Percentiles rank a stretch among this genome's conserved stretches.
phyloP scores from a whole-genome alignment of 768 basidiomycete species.

The Dendrothele bispora region DNA sequence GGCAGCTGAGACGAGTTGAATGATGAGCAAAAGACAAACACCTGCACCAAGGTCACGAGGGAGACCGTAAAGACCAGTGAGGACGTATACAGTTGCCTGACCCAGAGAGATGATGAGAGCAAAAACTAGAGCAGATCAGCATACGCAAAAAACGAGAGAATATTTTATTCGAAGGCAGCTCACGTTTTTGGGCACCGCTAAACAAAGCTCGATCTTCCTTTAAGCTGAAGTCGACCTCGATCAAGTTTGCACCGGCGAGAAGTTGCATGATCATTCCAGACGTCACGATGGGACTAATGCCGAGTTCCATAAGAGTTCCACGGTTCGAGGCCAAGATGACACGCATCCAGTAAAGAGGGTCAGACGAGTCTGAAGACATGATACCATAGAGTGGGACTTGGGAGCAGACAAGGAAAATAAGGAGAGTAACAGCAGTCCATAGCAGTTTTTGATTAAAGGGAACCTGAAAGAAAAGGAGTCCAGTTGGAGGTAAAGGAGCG shows the following conservation, averaged over 20 bases:
- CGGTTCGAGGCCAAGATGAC: constrained; percentile 98
- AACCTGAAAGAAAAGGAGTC: constrained; percentile 50
- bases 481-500: constrained; percentile 8
- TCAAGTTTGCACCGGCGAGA: constrained; percentile 93
- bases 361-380: constrained; percentile 98
- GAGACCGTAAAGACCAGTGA: constrained; percentile 95
- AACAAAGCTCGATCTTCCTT: constrained; percentile 98
- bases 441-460: constrained; percentile 98
- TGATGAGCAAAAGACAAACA: constrained; percentile 94
- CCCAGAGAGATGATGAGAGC: constrained; percentile 96
- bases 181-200: constrained; percentile 95
- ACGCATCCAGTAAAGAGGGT: constrained; percentile 99
- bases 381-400: constrained; percentile 99
- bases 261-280: constrained; percentile 99
- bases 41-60: constrained; percentile 93
- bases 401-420: constrained; percentile 99
- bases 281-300: constrained; percentile 96
- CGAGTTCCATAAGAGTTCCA: constrained; percentile 98
- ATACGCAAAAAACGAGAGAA: not conserved
- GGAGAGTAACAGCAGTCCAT: constrained; percentile 99
- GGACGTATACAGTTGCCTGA: constrained; percentile 95
- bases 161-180: constrained; percentile 27
- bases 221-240: constrained; percentile 95
- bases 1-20: constrained; percentile 91
- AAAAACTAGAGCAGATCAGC: constrained; percentile 65